phyloP scores from a whole-genome alignment of 495 filamentous ascomycete species.

The Penicilliopsis zonata region DNA sequence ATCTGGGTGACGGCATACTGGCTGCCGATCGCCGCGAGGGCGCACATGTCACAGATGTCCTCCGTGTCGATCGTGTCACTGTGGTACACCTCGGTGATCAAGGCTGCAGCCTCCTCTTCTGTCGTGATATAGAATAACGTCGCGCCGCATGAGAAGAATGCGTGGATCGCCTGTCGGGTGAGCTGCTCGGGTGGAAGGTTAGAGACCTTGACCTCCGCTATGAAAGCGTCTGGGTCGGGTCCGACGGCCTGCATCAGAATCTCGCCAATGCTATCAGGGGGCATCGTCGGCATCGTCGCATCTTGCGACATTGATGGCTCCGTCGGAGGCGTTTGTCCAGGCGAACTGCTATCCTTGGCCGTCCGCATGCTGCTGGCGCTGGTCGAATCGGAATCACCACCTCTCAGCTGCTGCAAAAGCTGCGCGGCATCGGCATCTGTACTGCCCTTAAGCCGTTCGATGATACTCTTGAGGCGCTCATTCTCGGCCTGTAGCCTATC shows the following conservation, averaged over 20 bases:
- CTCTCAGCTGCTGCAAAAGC: neutral
- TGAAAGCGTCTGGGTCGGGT: neutral
- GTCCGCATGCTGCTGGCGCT: neutral
- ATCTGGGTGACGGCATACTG: neutral
- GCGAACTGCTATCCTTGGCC: neutral
- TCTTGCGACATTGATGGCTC: too few relatives aligned
- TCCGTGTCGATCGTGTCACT: neutral
- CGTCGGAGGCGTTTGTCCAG: too few relatives aligned
- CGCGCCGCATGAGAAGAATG: neutral
- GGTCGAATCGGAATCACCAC: neutral
- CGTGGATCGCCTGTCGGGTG: neutral
- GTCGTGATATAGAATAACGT: slow-evolving; percentile 1
- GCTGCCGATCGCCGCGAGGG: neutral
- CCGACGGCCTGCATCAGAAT: neutral
- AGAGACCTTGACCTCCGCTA: neutral
- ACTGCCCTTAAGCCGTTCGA: slow-evolving; percentile 1
- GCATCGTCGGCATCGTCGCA: too few relatives aligned
- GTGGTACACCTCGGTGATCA: neutral
- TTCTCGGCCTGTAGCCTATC: neutral
- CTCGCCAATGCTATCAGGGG: neutral
- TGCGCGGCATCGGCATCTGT: slow-evolving; percentile 1
- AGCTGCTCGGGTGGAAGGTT: neutral
- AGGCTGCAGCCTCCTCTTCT: neutral
- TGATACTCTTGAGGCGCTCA: neutral
- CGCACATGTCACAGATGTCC: neutral